phyloP scores from a whole-genome alignment of 1,139 yeast genomes.

The Nakaseomyces nivariensis region DNA sequence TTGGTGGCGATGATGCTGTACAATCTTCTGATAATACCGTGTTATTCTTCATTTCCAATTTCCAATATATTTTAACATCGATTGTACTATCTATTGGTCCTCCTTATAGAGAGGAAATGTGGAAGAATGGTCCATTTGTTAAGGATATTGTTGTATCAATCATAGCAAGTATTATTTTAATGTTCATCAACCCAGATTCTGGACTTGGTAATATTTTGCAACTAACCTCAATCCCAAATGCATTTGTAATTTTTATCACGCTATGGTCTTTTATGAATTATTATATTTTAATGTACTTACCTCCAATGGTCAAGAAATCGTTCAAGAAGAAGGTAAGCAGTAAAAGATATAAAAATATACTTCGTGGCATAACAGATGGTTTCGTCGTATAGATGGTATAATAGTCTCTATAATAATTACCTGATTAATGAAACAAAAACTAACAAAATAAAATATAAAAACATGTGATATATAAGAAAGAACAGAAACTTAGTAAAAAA shows the following conservation, averaged over 20 bases:
- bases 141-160: constrained; percentile 45
- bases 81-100: constrained; percentile 80
- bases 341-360: constrained; percentile 31
- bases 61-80: constrained; percentile 82
- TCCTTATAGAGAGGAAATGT: constrained; percentile 81
- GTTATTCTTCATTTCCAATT: constrained; percentile 68
- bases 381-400: constrained; percentile 7
- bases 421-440: background rate
- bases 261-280: constrained; percentile 43
- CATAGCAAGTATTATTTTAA: constrained; percentile 40
- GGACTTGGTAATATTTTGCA: constrained; percentile 63
- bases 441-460: too few relatives aligned
- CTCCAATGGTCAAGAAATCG: constrained; percentile 25
- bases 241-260: constrained; percentile 45
- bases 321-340: constrained; percentile 31
- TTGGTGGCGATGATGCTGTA: constrained; percentile 79
- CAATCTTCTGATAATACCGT: constrained; percentile 84
- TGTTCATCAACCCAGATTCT: constrained; percentile 41
- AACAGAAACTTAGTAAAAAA: background rate
- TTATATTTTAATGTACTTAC: constrained; percentile 29
- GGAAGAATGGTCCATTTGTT: constrained; percentile 62
- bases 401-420: background rate
- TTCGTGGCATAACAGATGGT: constrained; percentile 9
- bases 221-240: constrained; percentile 48
- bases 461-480: background rate